Base-by-base conservation (phyloP, 2,329 filamentous ascomycete genomes). In the Helotiales sp. region DNA sequence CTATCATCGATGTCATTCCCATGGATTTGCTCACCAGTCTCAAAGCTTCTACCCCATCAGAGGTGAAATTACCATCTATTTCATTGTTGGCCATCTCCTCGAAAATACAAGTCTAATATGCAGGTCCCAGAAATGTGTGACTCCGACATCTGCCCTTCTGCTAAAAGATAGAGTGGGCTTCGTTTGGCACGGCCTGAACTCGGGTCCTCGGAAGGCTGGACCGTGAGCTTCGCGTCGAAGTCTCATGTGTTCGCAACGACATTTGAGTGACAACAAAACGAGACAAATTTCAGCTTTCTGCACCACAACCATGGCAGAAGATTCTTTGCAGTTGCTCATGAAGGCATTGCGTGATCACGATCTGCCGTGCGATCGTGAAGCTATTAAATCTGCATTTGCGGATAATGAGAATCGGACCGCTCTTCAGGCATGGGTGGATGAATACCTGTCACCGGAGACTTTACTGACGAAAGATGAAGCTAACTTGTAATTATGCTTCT, bases 391-490 rank as follows among this genome's bases (percentile, higher is more conserved):
- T 20, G 73, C 72, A 7, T 71, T 73, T 30, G 59, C 68, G 3
- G 70, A 75, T 58, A 71, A 71, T 20, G 72, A 73, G 30, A 70
- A 61, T 32, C 63, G 71, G 58, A 67, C 69, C 63, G 73, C 74
- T 58, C 68, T 75, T 68, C 67, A 70, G 58, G 80, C 81, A 54
- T 89, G 86, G 86, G 82, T 82, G 17, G 75, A 78, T 30, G 74
- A 79, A 69, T 83, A 86, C 72, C 78, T 88, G 37, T 77, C 76
- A 13, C 73, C 78, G 1, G 85, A 87, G 68, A 86, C 84, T 28
- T 79, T 89, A 13, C 77, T 89, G 47, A 84, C 83, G 50, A 79
- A 78, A 64, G 83, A 87, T 72, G 86, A 89, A 77, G 77, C 86
- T 67, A 79, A 81, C 55, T 74, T 85, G 86, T 88, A 78, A 76